Base-by-base conservation (phyloP, 1,284 basidiomycete genomes). In the Trichosporon asahii region DNA sequence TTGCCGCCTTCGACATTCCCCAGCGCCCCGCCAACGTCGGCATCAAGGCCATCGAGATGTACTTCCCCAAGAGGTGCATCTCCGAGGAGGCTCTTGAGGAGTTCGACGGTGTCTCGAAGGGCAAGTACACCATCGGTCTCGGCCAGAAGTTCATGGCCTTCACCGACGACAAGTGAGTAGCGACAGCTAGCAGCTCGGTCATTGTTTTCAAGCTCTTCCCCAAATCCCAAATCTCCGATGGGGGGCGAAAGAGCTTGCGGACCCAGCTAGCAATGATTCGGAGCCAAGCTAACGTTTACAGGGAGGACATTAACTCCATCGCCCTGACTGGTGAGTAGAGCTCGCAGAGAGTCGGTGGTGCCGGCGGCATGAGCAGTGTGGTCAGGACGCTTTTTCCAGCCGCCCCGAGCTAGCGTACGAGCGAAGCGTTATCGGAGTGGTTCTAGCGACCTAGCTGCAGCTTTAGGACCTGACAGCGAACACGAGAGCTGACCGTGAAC, bases 61-160 rank as follows among this genome's bases (percentile, higher is more conserved):
- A 96, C 87, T 95, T 97, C 85, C 94, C 94, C 72, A 90, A 90
- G 84, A 73, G 94, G 91, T 95, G 93, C 85, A 92, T 97, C 85
- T 94, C 93, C n/a, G 94, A 97, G 85, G 90, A 90, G 68, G 94
- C 92, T 77, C 90, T 98, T 69, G 96, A 99, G 84, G 91, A 89
- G 74, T 99, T 94, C 85, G 96, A 99, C 81, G 93, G 93, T 78
- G 97, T 97, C 55, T 85, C 94, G 74, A 90, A 94, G 84, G 96
- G 97, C 76, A 98, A 99, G 86, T 99, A 99, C 88, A 99, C 97
- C 78, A 98, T 99, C 81, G 97, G 97, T 80, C 91, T 99, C 64
- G 97, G 96, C 71, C 94, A 98, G 84, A 90, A 98, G 85, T 95
- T 89, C 87, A 99, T 99, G 96, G 93, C 94, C 44, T 97, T 92